Evolutionary conservation across 768 basidiomycete genomes (phyloP).

Genomic region (Hypholoma fasciculare): DNA sequence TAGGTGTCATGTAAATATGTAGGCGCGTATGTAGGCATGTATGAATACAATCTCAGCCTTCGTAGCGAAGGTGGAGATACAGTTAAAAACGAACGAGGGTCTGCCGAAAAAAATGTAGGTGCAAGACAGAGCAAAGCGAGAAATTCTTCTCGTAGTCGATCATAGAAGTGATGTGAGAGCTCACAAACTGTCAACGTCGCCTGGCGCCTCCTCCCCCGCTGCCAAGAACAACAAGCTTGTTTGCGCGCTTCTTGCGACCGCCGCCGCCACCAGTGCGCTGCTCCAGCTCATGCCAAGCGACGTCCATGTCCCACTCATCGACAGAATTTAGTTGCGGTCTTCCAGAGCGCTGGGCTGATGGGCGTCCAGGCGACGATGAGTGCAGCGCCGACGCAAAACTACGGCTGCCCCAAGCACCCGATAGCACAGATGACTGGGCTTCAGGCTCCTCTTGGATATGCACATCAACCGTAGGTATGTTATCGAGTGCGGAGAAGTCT

Average conservation of each 20-base stretch:
- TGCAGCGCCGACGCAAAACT: slow-evolving; percentile 84
- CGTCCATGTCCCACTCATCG: slow-evolving; percentile 80
- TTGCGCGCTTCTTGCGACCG: slow-evolving; percentile 59
- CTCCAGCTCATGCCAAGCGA: slow-evolving; percentile 82
- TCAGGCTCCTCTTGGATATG: neutral
- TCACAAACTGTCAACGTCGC: slow-evolving; percentile 36
- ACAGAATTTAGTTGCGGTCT: slow-evolving; percentile 34
- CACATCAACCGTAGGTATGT: neutral
- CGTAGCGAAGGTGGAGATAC: neutral
- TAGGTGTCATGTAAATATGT: neutral
- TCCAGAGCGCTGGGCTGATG: slow-evolving; percentile 22
- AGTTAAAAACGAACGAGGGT: neutral
- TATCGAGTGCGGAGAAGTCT: slow-evolving; percentile 20
- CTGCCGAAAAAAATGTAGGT: neutral
- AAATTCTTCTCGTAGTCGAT: neutral
- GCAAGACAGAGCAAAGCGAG: neutral
- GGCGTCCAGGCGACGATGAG: slow-evolving; percentile 36
- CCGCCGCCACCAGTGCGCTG: slow-evolving; percentile 39
- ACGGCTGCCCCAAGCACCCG: slow-evolving; percentile 76
- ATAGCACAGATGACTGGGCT: neutral
- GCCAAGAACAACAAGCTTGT: slow-evolving; percentile 72
- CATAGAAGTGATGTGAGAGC: neutral
- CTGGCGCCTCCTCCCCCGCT: slow-evolving; percentile 58
- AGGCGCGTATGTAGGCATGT: neutral
- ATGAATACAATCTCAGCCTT: slow-evolving; percentile 7